Evolutionary conservation across 139 green algal species (phyloP).

Genomic region (Zygnema circumcarinatum): DNA sequence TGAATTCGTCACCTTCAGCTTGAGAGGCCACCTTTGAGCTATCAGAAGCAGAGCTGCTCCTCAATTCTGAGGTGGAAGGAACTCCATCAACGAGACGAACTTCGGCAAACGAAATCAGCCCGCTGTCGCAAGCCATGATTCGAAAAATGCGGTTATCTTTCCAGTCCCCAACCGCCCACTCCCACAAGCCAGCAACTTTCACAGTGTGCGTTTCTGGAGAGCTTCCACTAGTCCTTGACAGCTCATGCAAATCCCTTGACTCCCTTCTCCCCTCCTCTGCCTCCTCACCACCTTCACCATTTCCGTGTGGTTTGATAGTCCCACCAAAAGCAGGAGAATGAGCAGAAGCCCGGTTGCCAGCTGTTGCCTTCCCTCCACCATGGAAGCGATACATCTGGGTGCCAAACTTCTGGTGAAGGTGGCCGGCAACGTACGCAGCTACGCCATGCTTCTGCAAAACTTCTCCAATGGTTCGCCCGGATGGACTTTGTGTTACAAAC

Average conservation of each 20-base stretch:
- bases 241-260: background rate
- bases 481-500: constrained; percentile 15
- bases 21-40: no score
- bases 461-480: background rate
- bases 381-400: constrained; percentile 65
- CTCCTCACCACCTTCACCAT: background rate
- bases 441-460: constrained; percentile 30
- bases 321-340: background rate
- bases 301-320: background rate
- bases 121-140: constrained; percentile 62
- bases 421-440: constrained; percentile 68
- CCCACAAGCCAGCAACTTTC: constrained; percentile 55
- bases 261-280: background rate
- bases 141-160: constrained; percentile 68
- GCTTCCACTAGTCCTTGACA: background rate
- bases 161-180: constrained; percentile 74
- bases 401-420: constrained; percentile 76
- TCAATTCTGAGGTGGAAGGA: no score
- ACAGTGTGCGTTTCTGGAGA: background rate
- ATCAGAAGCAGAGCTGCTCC: no score
- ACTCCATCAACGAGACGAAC: constrained; percentile 57
- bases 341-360: background rate
- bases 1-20: no score
- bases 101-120: constrained; percentile 66
- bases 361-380: constrained; percentile 47